Conservation (phyloP, 345 rosid species). For the Balakata baccata region DNA sequence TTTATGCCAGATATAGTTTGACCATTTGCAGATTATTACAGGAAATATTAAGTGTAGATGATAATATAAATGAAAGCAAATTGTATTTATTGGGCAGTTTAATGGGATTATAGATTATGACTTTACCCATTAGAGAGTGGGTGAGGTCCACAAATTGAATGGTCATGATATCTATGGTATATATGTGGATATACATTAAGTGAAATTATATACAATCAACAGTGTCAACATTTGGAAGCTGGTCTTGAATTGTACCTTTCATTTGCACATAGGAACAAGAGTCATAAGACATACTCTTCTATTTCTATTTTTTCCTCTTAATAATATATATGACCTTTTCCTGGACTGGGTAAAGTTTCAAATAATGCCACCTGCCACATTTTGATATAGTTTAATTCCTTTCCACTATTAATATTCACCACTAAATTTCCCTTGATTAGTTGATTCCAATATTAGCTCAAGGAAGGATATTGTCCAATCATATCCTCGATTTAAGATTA, state of each 20-base stretch:
- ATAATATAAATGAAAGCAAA: background rate
- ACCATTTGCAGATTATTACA: no score
- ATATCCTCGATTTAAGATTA: no score
- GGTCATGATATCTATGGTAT: background rate
- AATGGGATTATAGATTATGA: background rate
- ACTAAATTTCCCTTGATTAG: no score
- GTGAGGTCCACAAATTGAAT: constrained; percentile 17
- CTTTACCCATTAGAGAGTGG: background rate
- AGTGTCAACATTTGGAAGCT: background rate
- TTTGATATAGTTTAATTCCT: no score
- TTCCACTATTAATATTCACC: no score
- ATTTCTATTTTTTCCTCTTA: constrained; percentile 1
- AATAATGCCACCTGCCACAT: background rate
- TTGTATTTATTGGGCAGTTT: constrained; percentile 10
- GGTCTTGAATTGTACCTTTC: background rate
- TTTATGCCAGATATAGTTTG: no score
- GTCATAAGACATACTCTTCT: background rate
- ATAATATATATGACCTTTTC: background rate
- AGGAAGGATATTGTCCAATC: no score
- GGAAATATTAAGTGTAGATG: no score
- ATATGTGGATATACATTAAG: background rate
- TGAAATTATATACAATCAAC: background rate
- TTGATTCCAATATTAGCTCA: no score
- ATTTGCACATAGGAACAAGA: background rate
- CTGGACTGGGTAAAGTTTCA: background rate